Conservation (phyloP, 768 basidiomycete species). For the Suillus weaverae region DNA sequence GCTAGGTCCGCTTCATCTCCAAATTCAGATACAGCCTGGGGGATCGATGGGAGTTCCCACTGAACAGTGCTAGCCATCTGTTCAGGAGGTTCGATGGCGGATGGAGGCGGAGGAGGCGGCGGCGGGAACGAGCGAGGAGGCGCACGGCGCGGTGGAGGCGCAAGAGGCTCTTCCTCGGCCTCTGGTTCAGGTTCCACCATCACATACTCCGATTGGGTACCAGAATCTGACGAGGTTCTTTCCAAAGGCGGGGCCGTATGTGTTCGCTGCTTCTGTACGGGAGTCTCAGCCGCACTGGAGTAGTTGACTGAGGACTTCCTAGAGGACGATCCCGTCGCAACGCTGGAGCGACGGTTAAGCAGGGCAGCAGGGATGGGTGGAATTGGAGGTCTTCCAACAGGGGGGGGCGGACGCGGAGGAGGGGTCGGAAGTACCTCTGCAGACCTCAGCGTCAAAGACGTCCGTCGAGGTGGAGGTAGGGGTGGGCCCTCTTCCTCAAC, state of each 20-base stretch:
- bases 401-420: conserved; percentile 43
- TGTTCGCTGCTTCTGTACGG: conserved; percentile 11
- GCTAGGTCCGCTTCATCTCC: conserved; percentile 49
- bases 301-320: conserved; percentile 41
- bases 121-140: conserved; percentile 23
- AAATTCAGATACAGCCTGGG: conserved; percentile 55
- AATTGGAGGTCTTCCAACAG: conserved; percentile 38
- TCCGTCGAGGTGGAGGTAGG: conserved; percentile 52
- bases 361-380: conserved; percentile 34
- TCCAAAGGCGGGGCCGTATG: conserved; percentile 1
- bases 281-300: conserved; percentile 12
- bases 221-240: conserved; percentile 1
- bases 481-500: conserved; percentile 48
- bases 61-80: conserved; percentile 44
- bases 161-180: conserved; percentile 28
- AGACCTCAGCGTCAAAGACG: conserved; percentile 22
- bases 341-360: conserved; percentile 40
- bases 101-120: conserved; percentile 43
- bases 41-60: conserved; percentile 68
- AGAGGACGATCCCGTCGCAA: conserved; percentile 32
- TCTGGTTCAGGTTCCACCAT: conserved; percentile 60
- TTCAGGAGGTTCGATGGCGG: conserved; percentile 32
- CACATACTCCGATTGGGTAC: conserved; percentile 52
- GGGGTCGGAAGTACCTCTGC: conserved; percentile 43
- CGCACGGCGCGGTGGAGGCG: conserved; percentile 42